These are phyloP conservation scores for Gamarada debralockiae DNA, from an alignment of 495 filamentous ascomycete genomes.

Conservation along the genomic window DNA sequence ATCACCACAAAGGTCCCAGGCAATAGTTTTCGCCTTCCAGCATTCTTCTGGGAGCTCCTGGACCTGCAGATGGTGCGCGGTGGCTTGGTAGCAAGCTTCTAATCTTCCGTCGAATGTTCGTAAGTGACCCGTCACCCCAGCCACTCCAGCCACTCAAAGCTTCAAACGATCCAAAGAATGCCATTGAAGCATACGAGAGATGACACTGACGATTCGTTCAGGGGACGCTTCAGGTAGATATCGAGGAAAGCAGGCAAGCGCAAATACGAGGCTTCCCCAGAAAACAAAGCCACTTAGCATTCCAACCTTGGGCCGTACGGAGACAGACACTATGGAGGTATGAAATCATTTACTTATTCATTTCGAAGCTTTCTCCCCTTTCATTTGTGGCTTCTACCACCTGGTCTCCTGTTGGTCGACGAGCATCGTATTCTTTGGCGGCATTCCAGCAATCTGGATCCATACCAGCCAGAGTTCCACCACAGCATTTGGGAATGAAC, in stretches of 20 bases:
- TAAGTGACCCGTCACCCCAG: no score
- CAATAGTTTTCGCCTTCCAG: no score
- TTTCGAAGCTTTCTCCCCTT: background rate
- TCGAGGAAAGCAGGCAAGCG: background rate
- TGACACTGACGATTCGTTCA: background rate
- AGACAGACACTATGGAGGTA: conserved; percentile 2
- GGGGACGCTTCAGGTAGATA: background rate
- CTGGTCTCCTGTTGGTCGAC: no score
- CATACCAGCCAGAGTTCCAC: background rate
- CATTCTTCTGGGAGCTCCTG: no score
- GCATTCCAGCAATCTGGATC: background rate
- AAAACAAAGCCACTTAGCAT: background rate
- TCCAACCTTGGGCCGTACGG: background rate
- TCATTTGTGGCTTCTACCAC: no score
- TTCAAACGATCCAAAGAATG: no score
- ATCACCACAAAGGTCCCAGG: no score
- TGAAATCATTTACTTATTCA: background rate
- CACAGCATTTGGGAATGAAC: background rate
- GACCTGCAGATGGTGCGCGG: no score
- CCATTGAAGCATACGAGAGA: background rate
- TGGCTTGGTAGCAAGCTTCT: no score
- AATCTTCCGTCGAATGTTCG: no score
- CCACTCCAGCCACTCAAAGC: no score
- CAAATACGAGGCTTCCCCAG: background rate
- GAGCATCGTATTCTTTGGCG: no score